Evolutionary conservation across 495 filamentous ascomycete genomes (phyloP), one percentile per base, ranked within the genome.

Genomic region (Cenococcum geophilum): DNA sequence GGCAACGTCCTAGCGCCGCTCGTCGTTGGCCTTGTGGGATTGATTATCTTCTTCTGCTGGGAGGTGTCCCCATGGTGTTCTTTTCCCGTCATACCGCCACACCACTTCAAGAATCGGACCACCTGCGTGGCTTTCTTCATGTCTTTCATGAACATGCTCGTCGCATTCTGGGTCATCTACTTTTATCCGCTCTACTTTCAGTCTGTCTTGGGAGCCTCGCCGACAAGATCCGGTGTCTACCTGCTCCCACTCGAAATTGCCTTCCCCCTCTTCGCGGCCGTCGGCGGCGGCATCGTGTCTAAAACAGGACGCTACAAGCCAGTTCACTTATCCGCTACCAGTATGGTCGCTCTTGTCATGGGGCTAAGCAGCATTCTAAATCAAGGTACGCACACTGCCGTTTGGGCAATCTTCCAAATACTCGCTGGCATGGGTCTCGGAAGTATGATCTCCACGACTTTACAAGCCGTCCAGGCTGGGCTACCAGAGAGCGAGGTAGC

Each of bases 111-210:
- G 65, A 70, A 74, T 64, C 55, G 73, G 65, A 86, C 74, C 4
- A 72, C 75, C 3, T 67, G 64, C 0, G 68, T 74, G 16, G 74
- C 75, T 0, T 79, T 76, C 61, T 22, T 81, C 5, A 76, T 73
- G 1, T 80, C 77, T 0, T 73, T 73, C 22, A 75, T 78, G 66
- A 84, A 79, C 68, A 82, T 67, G 67, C 71, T 84, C 6, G 68
- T 82, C 16, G 68, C 73, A 27, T 79, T 73, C 76, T 78, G 52
- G 60, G 63, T 84, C 0, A 62, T 89, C 0, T 86, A 87, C 65
- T 86, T 79, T 56, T 72, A 85, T 35, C 78, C 85, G 0, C 74
- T 89, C n/a, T 90, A 84, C 71, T 85, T 86, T 66, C 73, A 83
- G 55, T 78, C 82, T 5, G 77, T 86, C 34, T 79, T 81, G 58